phyloP scores from a whole-genome alignment of 2,329 filamentous ascomycete genomes.

The Botrytis fabae region DNA sequence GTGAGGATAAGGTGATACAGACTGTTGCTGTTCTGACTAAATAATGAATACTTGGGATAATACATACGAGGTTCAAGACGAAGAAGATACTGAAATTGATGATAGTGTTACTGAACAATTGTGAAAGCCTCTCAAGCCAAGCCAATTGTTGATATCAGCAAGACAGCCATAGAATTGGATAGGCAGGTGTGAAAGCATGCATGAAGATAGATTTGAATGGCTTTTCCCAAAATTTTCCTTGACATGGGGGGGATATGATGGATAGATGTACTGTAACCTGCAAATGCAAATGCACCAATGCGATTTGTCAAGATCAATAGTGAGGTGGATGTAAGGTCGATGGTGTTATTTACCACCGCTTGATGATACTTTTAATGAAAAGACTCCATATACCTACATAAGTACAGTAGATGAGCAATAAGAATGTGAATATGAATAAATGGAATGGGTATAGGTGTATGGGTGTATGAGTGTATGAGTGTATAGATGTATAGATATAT shows the following conservation, averaged over 20 bases:
- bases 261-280: conserved; percentile 17
- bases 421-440: not conserved
- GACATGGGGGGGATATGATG: conserved; percentile 14
- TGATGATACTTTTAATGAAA: not conserved
- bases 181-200: not conserved
- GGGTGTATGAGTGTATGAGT: too few species aligned
- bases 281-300: not conserved
- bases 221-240: conserved; percentile 7
- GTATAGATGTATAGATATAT: too few species aligned
- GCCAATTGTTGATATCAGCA: conserved; percentile 16
- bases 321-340: conserved; percentile 1
- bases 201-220: not conserved
- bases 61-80: not conserved
- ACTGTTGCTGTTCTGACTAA: conserved; percentile 9
- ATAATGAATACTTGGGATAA: not conserved
- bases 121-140: conserved; percentile 9
- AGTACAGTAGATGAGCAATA: not conserved
- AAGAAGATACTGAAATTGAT: not conserved
- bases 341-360: not conserved
- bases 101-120: not conserved
- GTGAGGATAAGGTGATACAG: not conserved
- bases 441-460: too few species aligned
- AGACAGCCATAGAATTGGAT: not conserved
- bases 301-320: not conserved
- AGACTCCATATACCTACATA: not conserved